Evolutionary conservation across 1,139 yeast species (phyloP).

Genomic region (Candida tetrigidarum): DNA sequence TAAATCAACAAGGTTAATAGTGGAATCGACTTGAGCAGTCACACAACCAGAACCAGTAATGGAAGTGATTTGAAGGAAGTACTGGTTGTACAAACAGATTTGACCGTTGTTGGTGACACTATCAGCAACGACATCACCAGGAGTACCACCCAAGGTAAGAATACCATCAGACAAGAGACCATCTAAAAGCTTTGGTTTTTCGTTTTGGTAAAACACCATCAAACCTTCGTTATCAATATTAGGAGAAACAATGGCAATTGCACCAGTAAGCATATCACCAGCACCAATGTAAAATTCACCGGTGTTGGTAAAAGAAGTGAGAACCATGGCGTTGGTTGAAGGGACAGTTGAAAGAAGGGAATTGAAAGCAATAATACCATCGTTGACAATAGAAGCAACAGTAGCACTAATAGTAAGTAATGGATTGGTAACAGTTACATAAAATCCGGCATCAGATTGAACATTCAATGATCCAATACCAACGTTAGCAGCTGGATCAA

Average conservation of each 20-base stretch:
- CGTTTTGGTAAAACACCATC: constrained; percentile 26
- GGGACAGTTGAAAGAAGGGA: constrained; percentile 21
- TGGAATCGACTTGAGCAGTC: constrained; percentile 26
- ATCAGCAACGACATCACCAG: too few relatives aligned
- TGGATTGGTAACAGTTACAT: constrained; percentile 16
- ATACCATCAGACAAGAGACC: too few relatives aligned
- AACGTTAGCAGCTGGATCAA: constrained; percentile 29
- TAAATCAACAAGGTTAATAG: constrained; percentile 24
- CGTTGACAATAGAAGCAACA: constrained; percentile 22
- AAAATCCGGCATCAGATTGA: constrained; percentile 28
- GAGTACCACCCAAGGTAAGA: constrained; percentile 25
- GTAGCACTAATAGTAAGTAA: constrained; percentile 17
- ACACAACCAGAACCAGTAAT: constrained; percentile 35
- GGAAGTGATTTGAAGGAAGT: constrained; percentile 27
- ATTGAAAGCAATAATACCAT: constrained; percentile 29
- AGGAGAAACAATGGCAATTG: constrained; percentile 24
- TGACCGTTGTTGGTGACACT: constrained; percentile 33
- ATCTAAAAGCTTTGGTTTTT: too few relatives aligned
- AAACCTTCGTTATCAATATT: constrained; percentile 32
- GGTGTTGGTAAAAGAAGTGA: constrained; percentile 26
- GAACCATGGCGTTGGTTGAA: constrained; percentile 25
- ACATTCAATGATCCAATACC: constrained; percentile 27
- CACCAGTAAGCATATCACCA: constrained; percentile 24
- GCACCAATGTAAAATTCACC: constrained; percentile 35
- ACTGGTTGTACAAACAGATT: constrained; percentile 31